These are phyloP conservation scores for Didymella sp. DNA, from an alignment of 2,329 filamentous ascomycete species.

Conservation along the genomic window DNA sequence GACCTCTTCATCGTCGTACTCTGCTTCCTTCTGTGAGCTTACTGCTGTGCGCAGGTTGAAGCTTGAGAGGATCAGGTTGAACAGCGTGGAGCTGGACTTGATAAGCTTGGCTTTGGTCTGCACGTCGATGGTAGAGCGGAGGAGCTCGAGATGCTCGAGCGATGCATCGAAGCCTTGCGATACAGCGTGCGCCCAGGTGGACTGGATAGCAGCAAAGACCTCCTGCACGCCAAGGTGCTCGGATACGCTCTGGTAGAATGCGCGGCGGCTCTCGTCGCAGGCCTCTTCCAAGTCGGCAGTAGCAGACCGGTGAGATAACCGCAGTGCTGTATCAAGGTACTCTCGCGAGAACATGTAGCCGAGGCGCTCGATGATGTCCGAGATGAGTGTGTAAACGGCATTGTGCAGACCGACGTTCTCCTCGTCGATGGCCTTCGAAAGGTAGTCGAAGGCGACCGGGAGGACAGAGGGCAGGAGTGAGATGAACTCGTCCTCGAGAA, in stretches of 20 bases:
- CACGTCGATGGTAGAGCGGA: constrained; percentile 75
- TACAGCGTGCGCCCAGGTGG: constrained; percentile 73
- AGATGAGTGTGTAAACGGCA: constrained; percentile 80
- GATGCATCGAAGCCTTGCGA: constrained; percentile 61
- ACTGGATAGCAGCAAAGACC: constrained; percentile 75
- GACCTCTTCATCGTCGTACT: constrained; percentile 59
- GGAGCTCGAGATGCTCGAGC: constrained; percentile 73
- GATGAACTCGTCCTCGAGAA: constrained; percentile 84
- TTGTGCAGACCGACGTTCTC: constrained; percentile 73
- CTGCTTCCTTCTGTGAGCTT: constrained; percentile 48
- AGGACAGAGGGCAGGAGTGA: constrained; percentile 80
- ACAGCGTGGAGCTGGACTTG: constrained; percentile 75
- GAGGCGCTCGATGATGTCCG: constrained; percentile 78
- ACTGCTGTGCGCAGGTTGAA: constrained; percentile 67
- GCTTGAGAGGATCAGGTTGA: constrained; percentile 63
- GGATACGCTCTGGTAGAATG: constrained; percentile 77
- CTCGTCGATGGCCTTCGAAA: constrained; percentile 68
- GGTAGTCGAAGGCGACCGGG: constrained; percentile 72
- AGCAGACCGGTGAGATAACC: constrained; percentile 75
- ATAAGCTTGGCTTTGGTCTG: constrained; percentile 80
- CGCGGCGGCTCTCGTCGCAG: constrained; percentile 68
- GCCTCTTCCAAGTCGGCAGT: constrained; percentile 66
- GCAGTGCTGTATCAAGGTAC: constrained; percentile 75
- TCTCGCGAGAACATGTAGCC: constrained; percentile 86
- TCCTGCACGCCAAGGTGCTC: constrained; percentile 78